phyloP scores from a whole-genome alignment of 2,329 filamentous ascomycete species.

The Drechslerella coelobrocha region DNA sequence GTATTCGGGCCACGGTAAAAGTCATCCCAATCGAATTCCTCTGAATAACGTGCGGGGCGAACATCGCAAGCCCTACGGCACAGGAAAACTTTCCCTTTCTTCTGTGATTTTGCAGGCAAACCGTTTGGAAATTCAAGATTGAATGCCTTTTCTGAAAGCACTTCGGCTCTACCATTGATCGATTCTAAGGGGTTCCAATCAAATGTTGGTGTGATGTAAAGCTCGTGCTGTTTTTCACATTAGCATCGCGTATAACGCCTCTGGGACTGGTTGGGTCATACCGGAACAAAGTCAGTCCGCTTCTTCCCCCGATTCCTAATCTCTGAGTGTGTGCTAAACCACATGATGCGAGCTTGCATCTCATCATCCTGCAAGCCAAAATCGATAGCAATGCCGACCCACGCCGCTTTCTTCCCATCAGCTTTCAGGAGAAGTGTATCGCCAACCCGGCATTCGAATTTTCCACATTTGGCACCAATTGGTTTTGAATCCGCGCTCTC shows the following conservation, averaged over 20 bases:
- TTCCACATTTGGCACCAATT: slow-evolving; percentile 80
- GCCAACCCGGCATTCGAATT: slow-evolving; percentile 79
- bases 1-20: slow-evolving; percentile 72
- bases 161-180: slow-evolving; percentile 84
- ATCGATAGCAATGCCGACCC: slow-evolving; percentile 86
- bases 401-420: slow-evolving; percentile 78
- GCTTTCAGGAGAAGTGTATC: slow-evolving; percentile 87
- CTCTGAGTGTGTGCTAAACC: slow-evolving; percentile 92
- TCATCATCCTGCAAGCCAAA: slow-evolving; percentile 78
- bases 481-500: slow-evolving; percentile 64
- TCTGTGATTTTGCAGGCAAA: slow-evolving; percentile 73
- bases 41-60: slow-evolving; percentile 85
- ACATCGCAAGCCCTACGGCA: slow-evolving; percentile 90
- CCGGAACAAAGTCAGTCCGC: slow-evolving; percentile 74
- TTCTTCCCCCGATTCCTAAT: slow-evolving; percentile 84
- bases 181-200: slow-evolving; percentile 86
- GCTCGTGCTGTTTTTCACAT: slow-evolving; percentile 71
- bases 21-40: slow-evolving; percentile 91
- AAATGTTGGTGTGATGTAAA: slow-evolving; percentile 87
- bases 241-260: background rate
- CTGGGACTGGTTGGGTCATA: background rate
- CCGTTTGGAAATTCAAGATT: slow-evolving; percentile 74
- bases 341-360: slow-evolving; percentile 88
- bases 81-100: slow-evolving; percentile 84
- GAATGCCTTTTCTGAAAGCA: slow-evolving; percentile 77